Conservation (phyloP, 208 protist species). For the Acanthamoeba healyi region DNA sequence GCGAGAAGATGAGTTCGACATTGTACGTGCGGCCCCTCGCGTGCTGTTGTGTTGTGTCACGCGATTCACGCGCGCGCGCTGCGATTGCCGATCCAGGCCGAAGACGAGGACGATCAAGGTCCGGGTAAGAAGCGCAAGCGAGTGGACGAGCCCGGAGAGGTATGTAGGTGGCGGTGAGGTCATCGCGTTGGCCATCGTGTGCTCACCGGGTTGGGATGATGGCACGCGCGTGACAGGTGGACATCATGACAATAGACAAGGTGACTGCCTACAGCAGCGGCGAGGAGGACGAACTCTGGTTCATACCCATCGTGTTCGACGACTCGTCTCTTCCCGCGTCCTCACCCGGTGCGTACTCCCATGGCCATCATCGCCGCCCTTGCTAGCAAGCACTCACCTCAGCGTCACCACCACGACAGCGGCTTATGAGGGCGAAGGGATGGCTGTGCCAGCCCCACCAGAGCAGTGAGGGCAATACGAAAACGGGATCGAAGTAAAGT, state of each 20-base stretch:
- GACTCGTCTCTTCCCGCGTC: not conserved
- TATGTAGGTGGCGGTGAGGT: too few relatives aligned
- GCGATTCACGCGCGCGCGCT: not conserved
- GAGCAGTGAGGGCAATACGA: too few relatives aligned
- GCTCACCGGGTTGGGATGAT: too few relatives aligned
- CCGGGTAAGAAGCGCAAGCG: not conserved
- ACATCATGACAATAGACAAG: slow-evolving; percentile 68
- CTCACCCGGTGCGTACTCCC: not conserved
- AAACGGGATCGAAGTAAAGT: too few relatives aligned
- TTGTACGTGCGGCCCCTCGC: not conserved
- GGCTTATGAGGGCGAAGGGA: not conserved
- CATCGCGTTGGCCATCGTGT: too few relatives aligned
- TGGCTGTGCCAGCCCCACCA: too few relatives aligned
- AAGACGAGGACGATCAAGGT: slow-evolving; percentile 39
- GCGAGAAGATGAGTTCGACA: slow-evolving; percentile 87
- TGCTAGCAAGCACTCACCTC: not conserved
- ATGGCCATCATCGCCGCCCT: too few relatives aligned
- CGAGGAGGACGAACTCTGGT: slow-evolving; percentile 68
- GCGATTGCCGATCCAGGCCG: not conserved
- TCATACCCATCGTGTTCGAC: slow-evolving; percentile 46
- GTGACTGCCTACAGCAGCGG: slow-evolving; percentile 62
- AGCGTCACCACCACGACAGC: too few relatives aligned
- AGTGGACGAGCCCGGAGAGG: slow-evolving; percentile 48
- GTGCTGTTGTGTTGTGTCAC: not conserved
- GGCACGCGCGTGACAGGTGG: not conserved